phyloP scores from a whole-genome alignment of 208 protist species.

The Wallacemonas collosoma region DNA sequence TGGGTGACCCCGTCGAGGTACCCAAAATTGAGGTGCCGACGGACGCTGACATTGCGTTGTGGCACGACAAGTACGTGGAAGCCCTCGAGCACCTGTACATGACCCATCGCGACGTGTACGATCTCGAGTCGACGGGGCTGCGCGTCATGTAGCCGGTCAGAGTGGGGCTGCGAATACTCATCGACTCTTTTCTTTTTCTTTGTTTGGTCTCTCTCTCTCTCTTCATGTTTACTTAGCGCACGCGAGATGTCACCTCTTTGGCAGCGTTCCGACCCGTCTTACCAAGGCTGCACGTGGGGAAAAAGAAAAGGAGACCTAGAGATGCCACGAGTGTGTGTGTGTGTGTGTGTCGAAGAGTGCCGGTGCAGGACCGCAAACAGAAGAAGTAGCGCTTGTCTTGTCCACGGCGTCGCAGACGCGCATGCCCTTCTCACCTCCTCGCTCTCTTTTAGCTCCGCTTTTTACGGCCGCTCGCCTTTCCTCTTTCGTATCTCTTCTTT shows the following conservation, averaged over 20 bases:
- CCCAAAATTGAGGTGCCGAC: conserved; percentile 71
- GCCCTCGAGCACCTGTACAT: conserved; percentile 74
- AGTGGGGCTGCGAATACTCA: too few relatives aligned
- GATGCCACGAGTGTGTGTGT: too few relatives aligned
- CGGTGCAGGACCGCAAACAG: too few relatives aligned
- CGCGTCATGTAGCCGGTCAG: conserved; percentile 39
- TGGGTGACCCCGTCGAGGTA: conserved; percentile 74
- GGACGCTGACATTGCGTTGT: conserved; percentile 59
- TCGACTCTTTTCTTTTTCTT: background rate
- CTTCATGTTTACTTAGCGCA: conserved; percentile 14
- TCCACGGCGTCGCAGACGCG: too few relatives aligned
- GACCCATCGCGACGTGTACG: conserved; percentile 70
- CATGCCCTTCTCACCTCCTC: too few relatives aligned
- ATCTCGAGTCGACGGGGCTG: conserved; percentile 66
- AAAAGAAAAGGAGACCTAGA: too few relatives aligned
- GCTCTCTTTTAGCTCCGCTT: too few relatives aligned
- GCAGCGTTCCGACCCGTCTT: background rate
- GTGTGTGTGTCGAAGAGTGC: too few relatives aligned
- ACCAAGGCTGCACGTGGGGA: too few relatives aligned
- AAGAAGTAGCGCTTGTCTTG: too few relatives aligned
- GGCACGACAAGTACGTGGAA: conserved; percentile 79
- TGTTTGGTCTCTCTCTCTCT: conserved; percentile 12
- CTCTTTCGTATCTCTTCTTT: background rate
- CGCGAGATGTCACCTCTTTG: background rate
- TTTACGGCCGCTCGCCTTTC: background rate